phyloP scores from a whole-genome alignment of 75 land plant species.

The Azolla pinnata region DNA sequence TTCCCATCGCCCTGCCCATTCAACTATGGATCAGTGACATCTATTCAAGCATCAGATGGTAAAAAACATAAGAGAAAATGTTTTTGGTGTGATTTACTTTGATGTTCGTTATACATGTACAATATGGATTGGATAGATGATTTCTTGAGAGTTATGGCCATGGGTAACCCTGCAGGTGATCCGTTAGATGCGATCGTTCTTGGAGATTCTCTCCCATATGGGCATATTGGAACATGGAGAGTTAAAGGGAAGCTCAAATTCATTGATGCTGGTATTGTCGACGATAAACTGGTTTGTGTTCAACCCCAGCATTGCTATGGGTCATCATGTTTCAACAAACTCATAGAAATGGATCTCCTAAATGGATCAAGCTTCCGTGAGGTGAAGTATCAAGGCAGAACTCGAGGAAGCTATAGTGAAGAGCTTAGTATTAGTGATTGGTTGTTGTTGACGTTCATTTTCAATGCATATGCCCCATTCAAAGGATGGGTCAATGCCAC shows the following conservation, averaged over 20 bases:
- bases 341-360: neutral
- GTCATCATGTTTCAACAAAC: neutral
- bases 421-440: conserved; percentile 14
- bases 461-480: conserved; percentile 19
- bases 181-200: conserved; percentile 29
- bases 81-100: too few species aligned
- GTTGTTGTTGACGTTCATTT: conserved; percentile 10
- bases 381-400: neutral
- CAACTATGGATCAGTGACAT: conserved; percentile 28
- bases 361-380: neutral
- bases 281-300: conserved; percentile 26
- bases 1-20: conserved; percentile 23
- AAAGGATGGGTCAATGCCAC: conserved; percentile 17
- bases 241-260: conserved; percentile 25
- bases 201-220: conserved; percentile 22
- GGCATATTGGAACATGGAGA: conserved; percentile 10
- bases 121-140: too few species aligned
- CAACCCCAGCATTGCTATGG: conserved; percentile 12
- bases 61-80: too few species aligned
- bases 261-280: conserved; percentile 28
- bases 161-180: conserved; percentile 16
- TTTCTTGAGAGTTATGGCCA: too few species aligned
- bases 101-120: too few species aligned
- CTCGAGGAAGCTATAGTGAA: conserved; percentile 1
- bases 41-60: conserved; percentile 26